phyloP scores from a whole-genome alignment of 2,329 filamentous ascomycete species.

The Talaromyces sp. region DNA sequence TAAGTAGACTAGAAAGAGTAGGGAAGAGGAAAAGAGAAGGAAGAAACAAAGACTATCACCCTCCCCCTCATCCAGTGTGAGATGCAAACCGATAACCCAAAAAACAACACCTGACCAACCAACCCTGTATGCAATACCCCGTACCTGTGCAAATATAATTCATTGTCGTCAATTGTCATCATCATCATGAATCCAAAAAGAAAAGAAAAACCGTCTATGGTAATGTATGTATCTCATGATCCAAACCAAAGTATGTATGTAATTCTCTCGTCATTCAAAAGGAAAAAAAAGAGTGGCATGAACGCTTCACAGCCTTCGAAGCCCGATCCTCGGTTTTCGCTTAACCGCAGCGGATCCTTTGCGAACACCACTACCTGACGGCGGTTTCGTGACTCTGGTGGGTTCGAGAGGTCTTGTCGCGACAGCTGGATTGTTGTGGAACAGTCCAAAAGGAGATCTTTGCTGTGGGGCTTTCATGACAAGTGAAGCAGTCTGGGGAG shows the following conservation, averaged over 20 bases:
- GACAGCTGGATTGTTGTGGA: neutral
- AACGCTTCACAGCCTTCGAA: conserved; percentile 26
- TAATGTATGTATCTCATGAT: neutral
- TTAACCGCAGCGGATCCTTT: conserved; percentile 22
- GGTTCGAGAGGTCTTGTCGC: conserved; percentile 10
- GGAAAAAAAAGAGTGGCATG: neutral
- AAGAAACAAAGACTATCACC: neutral
- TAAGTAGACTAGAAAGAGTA: neutral
- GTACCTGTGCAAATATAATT: neutral
- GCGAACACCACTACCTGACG: conserved; percentile 9
- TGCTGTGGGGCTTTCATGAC: conserved; percentile 5
- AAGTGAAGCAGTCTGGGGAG: neutral
- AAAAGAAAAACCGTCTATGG: neutral
- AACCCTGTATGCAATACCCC: neutral
- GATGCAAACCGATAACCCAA: neutral
- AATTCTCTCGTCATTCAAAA: neutral
- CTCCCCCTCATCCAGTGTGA: neutral
- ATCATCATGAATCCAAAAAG: conserved; percentile 1
- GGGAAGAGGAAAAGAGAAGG: neutral
- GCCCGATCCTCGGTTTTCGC: conserved; percentile 29
- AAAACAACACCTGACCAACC: neutral
- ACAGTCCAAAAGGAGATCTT: neutral
- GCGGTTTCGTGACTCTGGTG: conserved; percentile 17
- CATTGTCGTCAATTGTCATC: conserved; percentile 1
- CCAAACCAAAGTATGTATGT: neutral